These are phyloP conservation scores for Venturia pyrina DNA, from an alignment of 2,329 filamentous ascomycete genomes.

Conservation along the genomic window DNA sequence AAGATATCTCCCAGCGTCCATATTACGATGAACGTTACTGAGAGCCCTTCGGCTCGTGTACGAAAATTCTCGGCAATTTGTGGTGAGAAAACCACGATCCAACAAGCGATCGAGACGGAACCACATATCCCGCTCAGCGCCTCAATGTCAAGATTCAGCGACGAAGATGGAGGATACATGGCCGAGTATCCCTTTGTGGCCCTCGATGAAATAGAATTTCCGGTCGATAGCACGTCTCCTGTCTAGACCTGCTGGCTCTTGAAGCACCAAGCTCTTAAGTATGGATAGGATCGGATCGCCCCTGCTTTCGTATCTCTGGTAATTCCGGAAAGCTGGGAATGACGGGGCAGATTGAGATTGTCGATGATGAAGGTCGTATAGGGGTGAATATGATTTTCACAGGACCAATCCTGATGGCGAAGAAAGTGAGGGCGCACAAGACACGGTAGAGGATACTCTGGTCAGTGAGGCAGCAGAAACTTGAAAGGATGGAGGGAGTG, in stretches of 20 bases:
- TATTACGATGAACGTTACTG: conserved; percentile 81
- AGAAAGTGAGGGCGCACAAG: too few species aligned
- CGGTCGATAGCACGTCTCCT: background rate
- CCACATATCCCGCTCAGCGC: conserved; percentile 89
- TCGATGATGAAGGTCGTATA: background rate
- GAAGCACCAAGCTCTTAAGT: background rate
- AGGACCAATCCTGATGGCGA: too few species aligned
- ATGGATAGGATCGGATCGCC: background rate
- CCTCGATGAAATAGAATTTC: background rate
- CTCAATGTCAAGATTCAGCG: conserved; percentile 68
- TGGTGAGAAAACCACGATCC: conserved; percentile 95
- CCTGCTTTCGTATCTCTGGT: background rate
- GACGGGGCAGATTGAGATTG: background rate
- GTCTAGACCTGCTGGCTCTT: background rate
- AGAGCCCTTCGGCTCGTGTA: conserved; percentile 74
- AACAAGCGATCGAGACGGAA: conserved; percentile 92
- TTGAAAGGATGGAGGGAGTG: too few species aligned
- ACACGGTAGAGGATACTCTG: background rate
- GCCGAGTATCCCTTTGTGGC: conserved; percentile 10
- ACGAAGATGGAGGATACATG: conserved; percentile 45
- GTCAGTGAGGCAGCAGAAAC: too few species aligned
- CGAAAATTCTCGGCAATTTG: conserved; percentile 95
- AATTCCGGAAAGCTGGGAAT: background rate
- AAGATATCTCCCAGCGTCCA: conserved; percentile 94
- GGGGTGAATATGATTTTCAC: too few species aligned